A percentile compares a stretch with the other conserved stretches of the same genome.
Evolutionary conservation across 2,329 filamentous ascomycete genomes (phyloP).

Genomic region (Apiospora arundinis): DNA sequence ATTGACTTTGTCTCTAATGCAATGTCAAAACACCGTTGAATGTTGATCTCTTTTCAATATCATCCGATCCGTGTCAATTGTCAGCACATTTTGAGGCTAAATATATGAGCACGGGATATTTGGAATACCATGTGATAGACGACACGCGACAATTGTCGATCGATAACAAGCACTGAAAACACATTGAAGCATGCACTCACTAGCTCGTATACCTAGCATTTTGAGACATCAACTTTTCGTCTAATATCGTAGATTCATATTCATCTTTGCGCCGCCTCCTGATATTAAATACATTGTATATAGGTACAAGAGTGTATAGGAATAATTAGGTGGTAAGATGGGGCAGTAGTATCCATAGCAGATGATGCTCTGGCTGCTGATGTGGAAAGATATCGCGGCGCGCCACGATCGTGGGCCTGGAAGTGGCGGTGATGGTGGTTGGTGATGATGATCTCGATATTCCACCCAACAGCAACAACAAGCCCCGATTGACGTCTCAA

Average conservation of each 20-base stretch:
- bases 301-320: slow-evolving; percentile 5
- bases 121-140: neutral
- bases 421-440: too few relatives aligned
- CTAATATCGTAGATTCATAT: slow-evolving; percentile 10
- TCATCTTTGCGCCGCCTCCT: neutral
- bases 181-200: neutral
- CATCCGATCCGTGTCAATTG: neutral
- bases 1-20: slow-evolving; percentile 15
- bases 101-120: too few relatives aligned
- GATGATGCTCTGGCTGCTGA: neutral
- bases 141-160: neutral
- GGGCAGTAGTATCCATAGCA: neutral
- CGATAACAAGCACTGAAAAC: neutral
- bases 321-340: neutral
- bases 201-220: too few relatives aligned
- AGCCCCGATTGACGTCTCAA: neutral
- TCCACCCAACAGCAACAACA: neutral
- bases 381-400: neutral
- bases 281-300: slow-evolving; percentile 2
- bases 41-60: neutral
- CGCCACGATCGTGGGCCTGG: too few relatives aligned
- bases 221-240: too few relatives aligned
- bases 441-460: too few relatives aligned
- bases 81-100: too few relatives aligned
- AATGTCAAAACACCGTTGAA: slow-evolving; percentile 1